These are phyloP conservation scores for Geosmithia putterillii DNA, from an alignment of 2,329 filamentous ascomycete genomes.

Conservation along the genomic window DNA sequence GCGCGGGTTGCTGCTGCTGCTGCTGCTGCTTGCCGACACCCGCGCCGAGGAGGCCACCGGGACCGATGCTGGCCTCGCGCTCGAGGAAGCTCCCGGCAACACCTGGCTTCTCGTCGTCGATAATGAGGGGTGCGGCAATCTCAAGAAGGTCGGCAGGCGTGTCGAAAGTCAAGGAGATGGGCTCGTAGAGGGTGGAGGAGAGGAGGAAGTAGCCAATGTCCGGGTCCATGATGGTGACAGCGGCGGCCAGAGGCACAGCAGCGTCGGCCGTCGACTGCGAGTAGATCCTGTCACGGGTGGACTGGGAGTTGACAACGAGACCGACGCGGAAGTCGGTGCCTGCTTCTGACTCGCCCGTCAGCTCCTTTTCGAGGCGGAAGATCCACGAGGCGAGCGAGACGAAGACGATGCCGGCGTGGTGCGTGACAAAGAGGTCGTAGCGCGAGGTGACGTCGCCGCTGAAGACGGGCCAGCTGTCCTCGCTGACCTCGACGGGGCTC, in stretches of 20 bases:
- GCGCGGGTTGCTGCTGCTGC: slow-evolving; percentile 8
- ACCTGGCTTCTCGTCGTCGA: slow-evolving; percentile 19
- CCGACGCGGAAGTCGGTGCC: slow-evolving; percentile 51
- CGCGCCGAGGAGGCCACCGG: too few relatives aligned
- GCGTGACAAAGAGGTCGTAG: slow-evolving; percentile 51
- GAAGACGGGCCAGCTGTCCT: slow-evolving; percentile 51
- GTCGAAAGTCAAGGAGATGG: slow-evolving; percentile 48
- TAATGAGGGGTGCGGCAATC: slow-evolving; percentile 29
- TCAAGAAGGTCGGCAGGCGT: slow-evolving; percentile 33
- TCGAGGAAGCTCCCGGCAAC: slow-evolving; percentile 19
- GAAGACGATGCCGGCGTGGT: slow-evolving; percentile 46
- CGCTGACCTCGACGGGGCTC: slow-evolving; percentile 37
- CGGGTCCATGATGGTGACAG: slow-evolving; percentile 42
- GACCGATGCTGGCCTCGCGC: slow-evolving; percentile 27
- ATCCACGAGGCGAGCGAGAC: slow-evolving; percentile 51
- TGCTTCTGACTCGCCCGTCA: slow-evolving; percentile 40
- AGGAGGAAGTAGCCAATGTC: slow-evolving; percentile 53
- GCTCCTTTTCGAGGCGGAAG: slow-evolving; percentile 49
- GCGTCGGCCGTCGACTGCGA: slow-evolving; percentile 35
- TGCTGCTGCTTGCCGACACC: too few relatives aligned
- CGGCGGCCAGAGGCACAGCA: slow-evolving; percentile 37
- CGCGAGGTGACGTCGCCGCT: slow-evolving; percentile 47
- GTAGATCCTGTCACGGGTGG: slow-evolving; percentile 44
- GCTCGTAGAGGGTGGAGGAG: slow-evolving; percentile 44
- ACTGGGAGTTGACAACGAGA: slow-evolving; percentile 45